Base-by-base conservation (phyloP, 2,329 filamentous ascomycete genomes). In the Aspergillus caelatus region DNA sequence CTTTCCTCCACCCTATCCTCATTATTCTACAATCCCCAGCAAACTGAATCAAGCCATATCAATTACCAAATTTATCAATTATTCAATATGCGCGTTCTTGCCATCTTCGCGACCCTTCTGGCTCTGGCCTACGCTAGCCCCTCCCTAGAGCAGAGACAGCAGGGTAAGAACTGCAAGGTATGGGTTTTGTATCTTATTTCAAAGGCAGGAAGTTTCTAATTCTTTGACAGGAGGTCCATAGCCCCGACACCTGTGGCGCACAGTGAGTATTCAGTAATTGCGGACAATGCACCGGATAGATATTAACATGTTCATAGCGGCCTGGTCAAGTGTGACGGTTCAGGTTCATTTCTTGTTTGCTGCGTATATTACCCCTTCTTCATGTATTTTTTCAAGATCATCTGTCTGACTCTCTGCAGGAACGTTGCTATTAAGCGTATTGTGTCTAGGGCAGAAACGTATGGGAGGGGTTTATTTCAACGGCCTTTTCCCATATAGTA, bases 121-220 rank as follows among this genome's bases (percentile, higher is more conserved):
- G 39, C 62, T 23, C 4, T 64, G 30, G 62, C 62, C 62, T 58
- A 56, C 19, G 59, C 62, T 19, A n/a, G 55, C n/a, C 62, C 62
- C 14, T 43, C 62, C 34, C 39, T 64, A n/a, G 62, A 64, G 28
- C 28, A 23, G 32, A 62, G 62, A 62, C 62, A 64, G 59, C 62
- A 64, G 50, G 62, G 62, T 21, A 55, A 57, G 58, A 58, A 58
- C n/a, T 64, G 62, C 41, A 19, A 32, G 11, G 62, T 63, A 63
- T 7, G 46, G 58, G 45, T 52, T 14, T 10, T 16, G 12, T 19
- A 0, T 48, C 39, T 6, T 30, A 11, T 36, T 2, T 14, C 7
- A n/a, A 48, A 58, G 3, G 21, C 52, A 19, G 46, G 12, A 21
- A 23, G 12, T 0, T 23, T 56, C 23, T 56, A 19, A 54, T 16